phyloP scores from a whole-genome alignment of 2,329 filamentous ascomycete species.

The Hansfordia pulvinata region DNA sequence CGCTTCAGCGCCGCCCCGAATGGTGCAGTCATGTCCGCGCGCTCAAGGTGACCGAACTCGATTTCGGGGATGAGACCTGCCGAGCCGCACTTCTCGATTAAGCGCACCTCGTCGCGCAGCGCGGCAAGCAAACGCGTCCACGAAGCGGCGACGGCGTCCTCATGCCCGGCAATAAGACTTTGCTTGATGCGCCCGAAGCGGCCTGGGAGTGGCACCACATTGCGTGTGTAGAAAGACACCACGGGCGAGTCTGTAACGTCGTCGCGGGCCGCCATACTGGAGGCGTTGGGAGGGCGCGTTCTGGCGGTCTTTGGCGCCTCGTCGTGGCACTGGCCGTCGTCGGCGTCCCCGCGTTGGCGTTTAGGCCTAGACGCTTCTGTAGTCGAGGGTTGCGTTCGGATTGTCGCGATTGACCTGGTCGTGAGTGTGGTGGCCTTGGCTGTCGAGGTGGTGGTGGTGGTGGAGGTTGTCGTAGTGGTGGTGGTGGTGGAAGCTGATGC shows the following conservation, averaged over 20 bases:
- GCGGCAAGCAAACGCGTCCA: constrained; percentile 40
- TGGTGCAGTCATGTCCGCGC: constrained; percentile 30
- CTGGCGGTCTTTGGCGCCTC: no score
- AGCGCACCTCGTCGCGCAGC: constrained; percentile 34
- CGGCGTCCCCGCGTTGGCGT: no score
- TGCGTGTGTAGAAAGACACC: constrained; percentile 41
- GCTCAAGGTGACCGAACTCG: constrained; percentile 35
- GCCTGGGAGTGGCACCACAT: constrained; percentile 42
- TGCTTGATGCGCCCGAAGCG: constrained; percentile 44
- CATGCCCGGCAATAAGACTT: constrained; percentile 37
- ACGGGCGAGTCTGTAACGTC: constrained; percentile 38
- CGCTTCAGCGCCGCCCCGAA: constrained; percentile 45
- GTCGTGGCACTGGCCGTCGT: no score
- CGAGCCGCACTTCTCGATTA: constrained; percentile 34
- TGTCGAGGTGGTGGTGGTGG: no score
- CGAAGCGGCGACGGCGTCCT: constrained; percentile 37
- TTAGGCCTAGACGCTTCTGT: no score
- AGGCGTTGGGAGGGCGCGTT: no score
- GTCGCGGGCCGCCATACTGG: no score
- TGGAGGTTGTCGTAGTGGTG: no score
- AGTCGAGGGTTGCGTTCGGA: no score
- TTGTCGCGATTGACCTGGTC: no score
- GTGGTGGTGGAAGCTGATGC: no score
- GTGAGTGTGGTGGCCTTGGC: no score
- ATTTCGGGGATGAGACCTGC: constrained; percentile 43